phyloP scores from a whole-genome alignment of 768 basidiomycete genomes.

The Lepiota subincarnata region DNA sequence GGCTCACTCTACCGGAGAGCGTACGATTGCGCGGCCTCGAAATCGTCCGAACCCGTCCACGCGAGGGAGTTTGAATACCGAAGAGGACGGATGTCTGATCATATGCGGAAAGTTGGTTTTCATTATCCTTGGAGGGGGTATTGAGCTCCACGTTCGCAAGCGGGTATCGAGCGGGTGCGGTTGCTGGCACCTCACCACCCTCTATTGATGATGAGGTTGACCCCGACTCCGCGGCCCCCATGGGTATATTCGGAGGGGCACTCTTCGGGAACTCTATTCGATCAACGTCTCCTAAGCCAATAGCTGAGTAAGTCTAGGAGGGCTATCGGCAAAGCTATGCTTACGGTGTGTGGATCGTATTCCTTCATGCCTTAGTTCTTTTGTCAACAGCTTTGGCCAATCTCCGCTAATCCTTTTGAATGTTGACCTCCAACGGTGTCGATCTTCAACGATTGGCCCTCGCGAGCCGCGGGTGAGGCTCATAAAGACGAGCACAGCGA shows the following conservation, averaged over 20 bases:
- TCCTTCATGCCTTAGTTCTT: slow-evolving; percentile 15
- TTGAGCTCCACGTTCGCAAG: background rate
- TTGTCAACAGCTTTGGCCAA: slow-evolving; percentile 35
- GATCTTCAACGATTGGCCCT: slow-evolving; percentile 26
- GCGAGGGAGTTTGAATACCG: background rate
- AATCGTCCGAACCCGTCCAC: background rate
- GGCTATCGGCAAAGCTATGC: background rate
- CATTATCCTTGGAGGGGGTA: background rate
- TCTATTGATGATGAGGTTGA: slow-evolving; percentile 41
- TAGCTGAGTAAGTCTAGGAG: background rate
- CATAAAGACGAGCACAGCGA: slow-evolving; percentile 84
- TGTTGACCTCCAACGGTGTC: slow-evolving; percentile 45
- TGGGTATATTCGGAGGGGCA: slow-evolving; percentile 21
- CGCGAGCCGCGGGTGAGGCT: slow-evolving; percentile 76
- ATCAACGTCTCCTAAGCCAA: slow-evolving; percentile 11
- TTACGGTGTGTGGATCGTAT: background rate
- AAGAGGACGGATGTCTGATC: background rate
- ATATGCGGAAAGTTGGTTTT: background rate
- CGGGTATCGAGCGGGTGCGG: background rate
- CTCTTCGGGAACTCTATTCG: slow-evolving; percentile 18
- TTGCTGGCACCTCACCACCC: slow-evolving; percentile 17
- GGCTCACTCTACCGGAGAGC: background rate
- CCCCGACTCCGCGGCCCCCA: slow-evolving; percentile 26
- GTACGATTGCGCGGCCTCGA: slow-evolving; percentile 7
- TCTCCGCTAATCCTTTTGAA: slow-evolving; percentile 55